Conservation (phyloP, 768 basidiomycete genomes). For the Stropharia rugosoannulata region DNA sequence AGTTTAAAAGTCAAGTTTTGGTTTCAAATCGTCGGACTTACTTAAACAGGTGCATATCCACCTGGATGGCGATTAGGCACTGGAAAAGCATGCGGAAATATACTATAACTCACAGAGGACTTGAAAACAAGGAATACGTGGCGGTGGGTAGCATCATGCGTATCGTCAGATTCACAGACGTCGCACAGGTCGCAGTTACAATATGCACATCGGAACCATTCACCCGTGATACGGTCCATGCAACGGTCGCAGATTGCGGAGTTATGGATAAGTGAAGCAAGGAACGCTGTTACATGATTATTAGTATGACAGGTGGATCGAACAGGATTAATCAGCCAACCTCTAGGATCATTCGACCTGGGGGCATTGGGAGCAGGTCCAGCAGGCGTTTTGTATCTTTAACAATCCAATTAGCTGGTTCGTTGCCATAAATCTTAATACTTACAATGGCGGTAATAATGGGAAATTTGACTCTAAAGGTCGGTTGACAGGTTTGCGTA, state of each 20-base stretch:
- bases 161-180: conserved; percentile 76
- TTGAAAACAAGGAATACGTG: conserved; percentile 89
- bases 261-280: conserved; percentile 56
- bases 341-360: conserved; percentile 50
- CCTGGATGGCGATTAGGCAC: conserved; percentile 31
- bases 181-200: conserved; percentile 88
- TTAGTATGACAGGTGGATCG: neutral
- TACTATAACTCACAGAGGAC: conserved; percentile 50
- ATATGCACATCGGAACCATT: conserved; percentile 90
- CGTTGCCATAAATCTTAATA: conserved; percentile 11
- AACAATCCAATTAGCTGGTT: neutral
- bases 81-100: neutral
- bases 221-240: conserved; percentile 76
- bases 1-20: neutral
- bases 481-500: conserved; percentile 74
- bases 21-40: conserved; percentile 28
- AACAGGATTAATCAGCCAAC: conserved; percentile 30
- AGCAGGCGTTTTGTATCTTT: conserved; percentile 63
- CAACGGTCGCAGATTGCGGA: conserved; percentile 86
- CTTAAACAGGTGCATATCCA: conserved; percentile 77
- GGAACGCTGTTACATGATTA: conserved; percentile 48
- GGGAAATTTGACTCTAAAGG: conserved; percentile 49
- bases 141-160: conserved; percentile 67
- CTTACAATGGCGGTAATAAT: conserved; percentile 70
- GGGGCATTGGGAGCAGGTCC: conserved; percentile 47